These are phyloP conservation scores for Massariosphaeria phaeospora DNA, from an alignment of 495 filamentous ascomycete genomes.

Conservation along the genomic window DNA sequence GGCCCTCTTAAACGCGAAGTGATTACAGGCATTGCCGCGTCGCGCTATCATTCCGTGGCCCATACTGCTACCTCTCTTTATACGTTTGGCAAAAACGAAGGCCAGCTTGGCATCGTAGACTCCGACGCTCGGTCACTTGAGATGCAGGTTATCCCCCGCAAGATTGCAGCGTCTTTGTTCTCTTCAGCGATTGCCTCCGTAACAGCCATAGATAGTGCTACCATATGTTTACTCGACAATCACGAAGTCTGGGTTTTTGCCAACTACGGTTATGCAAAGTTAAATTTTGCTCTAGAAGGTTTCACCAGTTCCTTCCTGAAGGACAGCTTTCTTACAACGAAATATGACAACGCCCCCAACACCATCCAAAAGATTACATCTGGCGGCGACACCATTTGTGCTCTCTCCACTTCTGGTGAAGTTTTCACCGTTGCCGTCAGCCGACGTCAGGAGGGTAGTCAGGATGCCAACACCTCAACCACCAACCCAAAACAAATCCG, in stretches of 20 bases:
- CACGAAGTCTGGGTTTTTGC: slow-evolving; percentile 89
- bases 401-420: slow-evolving; percentile 75
- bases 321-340: slow-evolving; percentile 59
- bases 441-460: slow-evolving; percentile 55
- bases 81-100: slow-evolving; percentile 94
- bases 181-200: slow-evolving; percentile 70
- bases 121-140: slow-evolving; percentile 88
- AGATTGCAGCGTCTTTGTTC: slow-evolving; percentile 82
- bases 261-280: slow-evolving; percentile 83
- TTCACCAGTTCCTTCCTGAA: slow-evolving; percentile 63
- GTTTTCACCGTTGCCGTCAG: slow-evolving; percentile 75
- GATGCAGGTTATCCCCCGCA: slow-evolving; percentile 72
- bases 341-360: slow-evolving; percentile 60
- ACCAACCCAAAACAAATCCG: slow-evolving; percentile 85
- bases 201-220: slow-evolving; percentile 86
- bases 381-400: slow-evolving; percentile 86
- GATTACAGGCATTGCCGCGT: slow-evolving; percentile 81
- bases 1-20: slow-evolving; percentile 81
- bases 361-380: slow-evolving; percentile 69
- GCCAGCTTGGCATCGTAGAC: slow-evolving; percentile 89
- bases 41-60: slow-evolving; percentile 83
- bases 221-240: slow-evolving; percentile 76
- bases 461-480: slow-evolving; percentile 59
- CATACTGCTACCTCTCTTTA: slow-evolving; percentile 77
- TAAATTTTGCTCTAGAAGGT: slow-evolving; percentile 71